A percentile compares a stretch with the other conserved stretches of the same genome.
Evolutionary conservation across 2,329 filamentous ascomycete species (phyloP).

Genomic region (Botrytis fabae): DNA sequence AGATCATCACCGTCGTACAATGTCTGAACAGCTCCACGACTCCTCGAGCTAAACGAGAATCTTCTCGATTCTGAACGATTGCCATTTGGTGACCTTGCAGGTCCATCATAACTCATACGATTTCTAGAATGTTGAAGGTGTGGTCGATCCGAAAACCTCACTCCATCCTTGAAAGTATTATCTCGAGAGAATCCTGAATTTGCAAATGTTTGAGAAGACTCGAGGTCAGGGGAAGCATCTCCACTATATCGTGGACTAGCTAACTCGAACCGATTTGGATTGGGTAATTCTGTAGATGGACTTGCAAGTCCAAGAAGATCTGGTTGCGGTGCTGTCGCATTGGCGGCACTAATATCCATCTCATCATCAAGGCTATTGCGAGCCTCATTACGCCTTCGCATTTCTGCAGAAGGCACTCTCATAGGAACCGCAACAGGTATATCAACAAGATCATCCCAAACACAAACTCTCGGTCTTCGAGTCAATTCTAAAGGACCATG

Average conservation of each 20-base stretch:
- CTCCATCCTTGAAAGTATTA: slow-evolving; percentile 29
- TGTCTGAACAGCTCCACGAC: slow-evolving; percentile 41
- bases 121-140: slow-evolving; percentile 32
- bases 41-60: slow-evolving; percentile 45
- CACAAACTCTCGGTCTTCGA: slow-evolving; percentile 83
- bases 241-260: slow-evolving; percentile 44
- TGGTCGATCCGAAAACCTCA: slow-evolving; percentile 38
- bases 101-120: slow-evolving; percentile 42
- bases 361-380: slow-evolving; percentile 66
- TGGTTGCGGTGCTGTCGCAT: slow-evolving; percentile 55
- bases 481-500: slow-evolving; percentile 94
- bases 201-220: slow-evolving; percentile 29
- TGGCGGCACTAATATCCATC: slow-evolving; percentile 82
- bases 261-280: slow-evolving; percentile 74
- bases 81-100: slow-evolving; percentile 33
- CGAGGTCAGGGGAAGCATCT: slow-evolving; percentile 29
- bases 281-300: slow-evolving; percentile 49
- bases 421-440: slow-evolving; percentile 92
- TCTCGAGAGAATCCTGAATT: slow-evolving; percentile 27
- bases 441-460: slow-evolving; percentile 97
- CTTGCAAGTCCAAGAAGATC: slow-evolving; percentile 63
- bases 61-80: slow-evolving; percentile 32
- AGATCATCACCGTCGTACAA: slow-evolving; percentile 70
- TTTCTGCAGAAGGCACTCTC: slow-evolving; percentile 80
- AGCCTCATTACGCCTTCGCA: slow-evolving; percentile 63